Conservation (phyloP, 805 yeast species). For the Yarrowia sp. region DNA sequence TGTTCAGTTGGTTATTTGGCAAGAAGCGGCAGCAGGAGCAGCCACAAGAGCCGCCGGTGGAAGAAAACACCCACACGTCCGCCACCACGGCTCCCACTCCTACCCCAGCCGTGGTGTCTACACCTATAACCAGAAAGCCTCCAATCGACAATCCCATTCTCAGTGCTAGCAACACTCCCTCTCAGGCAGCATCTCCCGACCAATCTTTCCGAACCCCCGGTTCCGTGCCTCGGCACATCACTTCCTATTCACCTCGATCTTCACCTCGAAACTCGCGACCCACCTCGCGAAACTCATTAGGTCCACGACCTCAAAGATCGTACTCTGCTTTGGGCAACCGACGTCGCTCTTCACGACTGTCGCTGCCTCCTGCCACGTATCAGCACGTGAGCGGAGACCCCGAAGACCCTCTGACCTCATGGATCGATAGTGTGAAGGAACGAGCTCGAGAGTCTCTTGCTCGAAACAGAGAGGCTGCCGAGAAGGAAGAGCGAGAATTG, state of each 20-base stretch:
- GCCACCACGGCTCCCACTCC: neutral
- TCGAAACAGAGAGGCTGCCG: constrained; percentile 40
- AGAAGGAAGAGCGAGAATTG: constrained; percentile 40
- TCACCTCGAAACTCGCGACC: constrained; percentile 27
- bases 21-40: constrained; percentile 18
- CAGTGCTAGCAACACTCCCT: neutral
- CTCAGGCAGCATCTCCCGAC: constrained; percentile 13
- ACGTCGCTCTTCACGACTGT: constrained; percentile 24
- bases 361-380: constrained; percentile 18
- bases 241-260: constrained; percentile 14
- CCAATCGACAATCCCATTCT: constrained; percentile 32
- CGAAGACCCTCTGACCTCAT: constrained; percentile 34
- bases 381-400: constrained; percentile 3
- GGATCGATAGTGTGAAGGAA: constrained; percentile 22
- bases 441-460: constrained; percentile 38
- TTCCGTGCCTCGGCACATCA: constrained; percentile 33
- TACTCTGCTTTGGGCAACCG: constrained; percentile 4
- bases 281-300: constrained; percentile 12
- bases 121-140: constrained; percentile 12
- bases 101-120: constrained; percentile 5
- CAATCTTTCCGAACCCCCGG: constrained; percentile 26
- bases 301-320: constrained; percentile 32
- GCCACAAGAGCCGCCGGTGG: neutral
- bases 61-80: neutral
- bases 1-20: constrained; percentile 38